Conservation (phyloP, 148 eudicot genomes). For the Fagopyrum tataricum region DNA sequence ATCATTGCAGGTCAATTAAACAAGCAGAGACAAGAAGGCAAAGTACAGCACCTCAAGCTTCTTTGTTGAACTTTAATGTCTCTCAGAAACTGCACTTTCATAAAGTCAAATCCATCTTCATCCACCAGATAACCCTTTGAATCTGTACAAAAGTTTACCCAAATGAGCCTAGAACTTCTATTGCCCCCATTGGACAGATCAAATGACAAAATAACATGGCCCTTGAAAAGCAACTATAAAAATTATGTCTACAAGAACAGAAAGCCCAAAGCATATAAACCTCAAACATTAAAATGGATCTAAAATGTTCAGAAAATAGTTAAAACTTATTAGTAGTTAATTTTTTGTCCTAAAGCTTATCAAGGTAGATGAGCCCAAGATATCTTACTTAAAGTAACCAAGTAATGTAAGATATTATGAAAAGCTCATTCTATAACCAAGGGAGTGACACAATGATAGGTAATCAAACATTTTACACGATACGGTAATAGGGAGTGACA, state of each 20-base stretch:
- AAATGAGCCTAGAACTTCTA: not conserved
- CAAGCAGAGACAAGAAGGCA: conserved; percentile 1
- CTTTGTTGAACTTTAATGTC: conserved; percentile 87
- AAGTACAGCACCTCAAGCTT: conserved; percentile 65
- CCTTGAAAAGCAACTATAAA: not conserved
- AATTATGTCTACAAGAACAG: not conserved
- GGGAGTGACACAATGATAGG: conserved; percentile 17
- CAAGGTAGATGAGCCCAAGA: not conserved
- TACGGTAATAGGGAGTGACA: conserved; percentile 60
- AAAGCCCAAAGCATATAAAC: not conserved
- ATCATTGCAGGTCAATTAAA: conserved; percentile 3
- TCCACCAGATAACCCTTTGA: conserved; percentile 97
- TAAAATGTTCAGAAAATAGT: not conserved
- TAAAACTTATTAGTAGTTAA: not conserved
- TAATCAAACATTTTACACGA: conserved; percentile 49
- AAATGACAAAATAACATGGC: not conserved
- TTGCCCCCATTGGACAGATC: not conserved
- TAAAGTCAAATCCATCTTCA: conserved; percentile 91
- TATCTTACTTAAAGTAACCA: not conserved
- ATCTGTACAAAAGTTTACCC: conserved; percentile 40
- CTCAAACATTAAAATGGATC: not conserved
- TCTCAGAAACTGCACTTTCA: conserved; percentile 75
- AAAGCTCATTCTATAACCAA: conserved; percentile 1
- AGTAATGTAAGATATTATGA: not conserved
- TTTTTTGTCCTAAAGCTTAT: not conserved